Conservation (phyloP, 148 eudicot species). For the Euryodendron excelsum region DNA sequence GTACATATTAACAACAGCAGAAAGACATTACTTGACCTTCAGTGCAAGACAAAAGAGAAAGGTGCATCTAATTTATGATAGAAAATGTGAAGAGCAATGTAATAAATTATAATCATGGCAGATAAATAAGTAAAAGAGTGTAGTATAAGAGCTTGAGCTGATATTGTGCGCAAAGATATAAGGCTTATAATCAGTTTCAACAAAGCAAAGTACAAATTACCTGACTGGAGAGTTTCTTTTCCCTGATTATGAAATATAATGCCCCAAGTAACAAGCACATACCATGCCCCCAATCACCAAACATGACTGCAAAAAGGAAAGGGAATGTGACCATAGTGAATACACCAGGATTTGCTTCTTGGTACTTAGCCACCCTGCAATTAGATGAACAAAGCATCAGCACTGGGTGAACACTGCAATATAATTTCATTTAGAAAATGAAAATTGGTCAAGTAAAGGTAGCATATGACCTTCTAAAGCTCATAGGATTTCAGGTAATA, state of each 20-base stretch:
- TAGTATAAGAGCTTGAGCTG: not conserved
- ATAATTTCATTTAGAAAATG: not conserved
- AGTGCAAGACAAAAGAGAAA: not conserved
- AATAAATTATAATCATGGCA: constrained; percentile 7
- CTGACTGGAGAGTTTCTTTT: constrained; percentile 48
- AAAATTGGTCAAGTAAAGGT: not conserved
- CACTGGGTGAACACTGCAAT: not conserved
- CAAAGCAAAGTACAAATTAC: constrained; percentile 15
- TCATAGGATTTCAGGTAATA: constrained; percentile 5
- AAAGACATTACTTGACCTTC: not conserved
- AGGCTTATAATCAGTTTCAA: too few relatives aligned
- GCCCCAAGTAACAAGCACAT: constrained; percentile 53
- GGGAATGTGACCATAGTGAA: constrained; percentile 57
- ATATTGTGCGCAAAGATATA: not conserved
- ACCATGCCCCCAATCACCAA: constrained; percentile 72
- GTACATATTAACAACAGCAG: not conserved
- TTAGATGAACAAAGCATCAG: constrained; percentile 13
- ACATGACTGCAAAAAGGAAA: constrained; percentile 60
- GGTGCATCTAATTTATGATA: not conserved
- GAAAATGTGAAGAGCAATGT: not conserved
- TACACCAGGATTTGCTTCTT: constrained; percentile 60
- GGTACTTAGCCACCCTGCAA: constrained; percentile 50
- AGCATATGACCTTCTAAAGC: not conserved
- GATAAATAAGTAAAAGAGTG: not conserved
- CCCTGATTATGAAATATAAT: constrained; percentile 41